Percentiles rank a stretch among this genome's conserved stretches.
phyloP scores from a whole-genome alignment of 129 eudicot species.

The Pseudognaphalium luteoalbum region DNA sequence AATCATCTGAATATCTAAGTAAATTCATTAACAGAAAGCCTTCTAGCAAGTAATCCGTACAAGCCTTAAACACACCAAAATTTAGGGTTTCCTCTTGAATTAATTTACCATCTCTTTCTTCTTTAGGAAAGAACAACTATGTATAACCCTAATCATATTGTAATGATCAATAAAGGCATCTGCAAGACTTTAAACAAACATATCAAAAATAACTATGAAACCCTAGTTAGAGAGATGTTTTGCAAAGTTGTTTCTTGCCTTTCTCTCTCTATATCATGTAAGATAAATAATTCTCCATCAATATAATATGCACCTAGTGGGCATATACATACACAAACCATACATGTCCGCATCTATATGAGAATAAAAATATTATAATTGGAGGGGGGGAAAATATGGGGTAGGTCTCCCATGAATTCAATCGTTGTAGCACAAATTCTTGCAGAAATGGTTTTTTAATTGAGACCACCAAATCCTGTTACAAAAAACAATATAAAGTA shows the following conservation, averaged over 20 bases:
- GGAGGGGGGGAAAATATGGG: conserved; percentile 6
- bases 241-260: conserved; percentile 38
- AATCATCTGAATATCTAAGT: conserved; percentile 14
- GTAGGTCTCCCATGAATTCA: conserved; percentile 37
- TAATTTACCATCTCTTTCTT: conserved; percentile 27
- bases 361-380: conserved; percentile 4
- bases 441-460: conserved; percentile 19
- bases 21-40: conserved; percentile 9
- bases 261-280: conserved; percentile 41
- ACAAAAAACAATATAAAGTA: conserved; percentile 17
- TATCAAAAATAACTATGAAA: conserved; percentile 35
- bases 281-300: conserved; percentile 36
- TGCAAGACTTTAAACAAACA: conserved; percentile 29
- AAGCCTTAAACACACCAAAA: conserved; percentile 19
- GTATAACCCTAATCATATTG: conserved; percentile 21
- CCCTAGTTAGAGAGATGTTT: conserved; percentile 55
- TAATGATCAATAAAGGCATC: conserved; percentile 27
- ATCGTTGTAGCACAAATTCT: conserved; percentile 45
- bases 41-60: conserved; percentile 21
- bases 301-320: conserved; percentile 25
- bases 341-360: conserved; percentile 33
- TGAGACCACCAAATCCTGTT: conserved; percentile 31
- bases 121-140: conserved; percentile 15
- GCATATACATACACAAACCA: conserved; percentile 33
- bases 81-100: conserved; percentile 26